Conservation (phyloP, 2,329 filamentous ascomycete species). For the Aphanoascus verrucosus region DNA sequence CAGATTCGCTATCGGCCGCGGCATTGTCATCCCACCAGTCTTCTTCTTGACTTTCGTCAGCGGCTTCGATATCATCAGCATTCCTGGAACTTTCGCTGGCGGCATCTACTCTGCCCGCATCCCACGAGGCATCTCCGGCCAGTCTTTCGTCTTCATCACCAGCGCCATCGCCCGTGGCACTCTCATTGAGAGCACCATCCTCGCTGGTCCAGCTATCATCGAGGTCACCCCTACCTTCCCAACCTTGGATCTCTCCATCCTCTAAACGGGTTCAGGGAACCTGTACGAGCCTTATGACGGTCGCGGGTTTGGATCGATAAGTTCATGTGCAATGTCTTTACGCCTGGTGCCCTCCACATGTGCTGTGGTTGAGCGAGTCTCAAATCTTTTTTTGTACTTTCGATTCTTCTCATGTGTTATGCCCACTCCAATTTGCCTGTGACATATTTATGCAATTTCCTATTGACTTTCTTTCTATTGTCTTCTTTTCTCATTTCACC, state of each 20-base stretch:
- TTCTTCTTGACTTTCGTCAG: constrained; percentile 18
- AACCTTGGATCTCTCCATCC: constrained; percentile 7
- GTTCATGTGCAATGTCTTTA: background rate
- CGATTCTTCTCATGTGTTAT: constrained; percentile 10
- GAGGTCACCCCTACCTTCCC: constrained; percentile 19
- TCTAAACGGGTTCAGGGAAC: background rate
- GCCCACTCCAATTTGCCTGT: background rate
- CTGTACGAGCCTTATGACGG: background rate
- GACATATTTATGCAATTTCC: background rate
- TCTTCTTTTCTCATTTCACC: background rate
- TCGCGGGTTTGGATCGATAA: background rate
- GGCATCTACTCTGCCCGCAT: constrained; percentile 19
- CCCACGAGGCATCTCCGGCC: constrained; percentile 21
- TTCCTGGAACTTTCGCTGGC: constrained; percentile 13
- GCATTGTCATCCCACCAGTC: constrained; percentile 15
- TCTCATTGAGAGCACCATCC: constrained; percentile 22
- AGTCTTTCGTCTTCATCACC: constrained; percentile 25
- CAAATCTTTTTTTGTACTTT: background rate
- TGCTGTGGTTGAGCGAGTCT: constrained; percentile 8
- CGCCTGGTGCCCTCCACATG: background rate
- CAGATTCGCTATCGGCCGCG: constrained; percentile 16
- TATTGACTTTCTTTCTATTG: background rate
- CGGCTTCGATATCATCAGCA: constrained; percentile 20
- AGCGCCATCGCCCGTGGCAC: constrained; percentile 14
- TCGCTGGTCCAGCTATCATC: constrained; percentile 26